Conservation (phyloP, 2,329 filamentous ascomycete species). For the Fonsecaea pedrosoi region DNA sequence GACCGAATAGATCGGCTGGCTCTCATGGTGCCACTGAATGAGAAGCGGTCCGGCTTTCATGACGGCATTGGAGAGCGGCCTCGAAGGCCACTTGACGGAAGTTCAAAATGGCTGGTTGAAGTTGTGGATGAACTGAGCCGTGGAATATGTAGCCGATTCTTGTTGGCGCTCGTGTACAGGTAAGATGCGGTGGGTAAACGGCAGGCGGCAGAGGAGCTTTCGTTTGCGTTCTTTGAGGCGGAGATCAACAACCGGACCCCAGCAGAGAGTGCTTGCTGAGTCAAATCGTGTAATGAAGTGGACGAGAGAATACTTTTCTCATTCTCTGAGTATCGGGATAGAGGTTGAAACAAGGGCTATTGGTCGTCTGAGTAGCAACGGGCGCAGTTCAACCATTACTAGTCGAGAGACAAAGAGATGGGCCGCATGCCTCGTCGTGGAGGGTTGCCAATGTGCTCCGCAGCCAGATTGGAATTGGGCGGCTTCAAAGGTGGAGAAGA, state of each 20-base stretch:
- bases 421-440: constrained; percentile 3
- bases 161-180: constrained; percentile 1
- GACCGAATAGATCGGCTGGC: constrained; percentile 93
- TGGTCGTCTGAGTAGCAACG: background rate
- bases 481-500: background rate
- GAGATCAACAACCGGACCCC: constrained; percentile 21
- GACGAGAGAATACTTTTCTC: background rate
- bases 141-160: background rate
- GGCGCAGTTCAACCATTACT: constrained; percentile 4
- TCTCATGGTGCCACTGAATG: constrained; percentile 98
- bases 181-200: constrained; percentile 13
- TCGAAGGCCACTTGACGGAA: constrained; percentile 23
- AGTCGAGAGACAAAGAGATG: background rate
- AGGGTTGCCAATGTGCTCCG: constrained; percentile 17
- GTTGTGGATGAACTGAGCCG: background rate
- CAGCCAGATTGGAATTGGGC: constrained; percentile 21
- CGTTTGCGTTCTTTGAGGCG: constrained; percentile 17
- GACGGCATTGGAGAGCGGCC: constrained; percentile 40
- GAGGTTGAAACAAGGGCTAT: constrained; percentile 3
- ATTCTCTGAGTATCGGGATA: background rate
- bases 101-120: constrained; percentile 29
- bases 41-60: constrained; percentile 98
- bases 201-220: constrained; percentile 24
- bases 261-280: constrained; percentile 25
- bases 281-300: constrained; percentile 21